Base-by-base conservation (phyloP, 441 rosid genomes). In the Adansonia gregorii region DNA sequence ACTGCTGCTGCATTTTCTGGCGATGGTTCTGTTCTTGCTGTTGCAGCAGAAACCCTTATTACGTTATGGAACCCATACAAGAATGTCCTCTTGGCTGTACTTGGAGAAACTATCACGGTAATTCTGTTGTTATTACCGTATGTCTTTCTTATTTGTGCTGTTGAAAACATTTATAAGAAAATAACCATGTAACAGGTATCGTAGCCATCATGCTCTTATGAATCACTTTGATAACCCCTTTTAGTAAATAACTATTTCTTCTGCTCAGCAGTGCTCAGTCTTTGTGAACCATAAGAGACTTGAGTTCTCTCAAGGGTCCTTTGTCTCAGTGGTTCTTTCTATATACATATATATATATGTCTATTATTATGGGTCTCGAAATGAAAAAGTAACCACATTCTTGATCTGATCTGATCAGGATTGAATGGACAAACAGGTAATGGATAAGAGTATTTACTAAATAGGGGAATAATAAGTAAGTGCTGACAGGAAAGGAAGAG, bases 1-100 rank as follows among this genome's bases (percentile, higher is more conserved):
- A 93, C 97, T 17, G 98, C 98, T 76, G 98, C 97, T 78, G 81
- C 97, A 51, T 97, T 97, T 87, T 97, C 99, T 80, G 82, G 88
- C 1, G 99, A 97, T 84, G 99, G 99, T 85, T 88, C 98, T 76
- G 95, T 97, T 80, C 93, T 97, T 11, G 98, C 98, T 61, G 94
- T 94, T 88, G 98, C 98, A 0, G 98, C 97, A 71, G 97, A 92
- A 85, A 91, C 92, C 74, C 85, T 87, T 52, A 88, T 97, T 79
- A 97, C 98, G 4, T 83, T 97, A 63, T 94, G 99, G 99, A 93
- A 94, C 78, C 97, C 97, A 6, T 89, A 87, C 67, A 86, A 82
- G 79, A 94, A 94, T 87, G 80, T 89, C 75, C 99, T 97, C 54
- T 78, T 97, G 76, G 90, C 95, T 76, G 92, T 94, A 48, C 71